Evolutionary conservation across 495 filamentous ascomycete genomes (phyloP), one percentile per base, ranked within the genome.

Genomic region (Paragyromitra xinjiangensis): DNA sequence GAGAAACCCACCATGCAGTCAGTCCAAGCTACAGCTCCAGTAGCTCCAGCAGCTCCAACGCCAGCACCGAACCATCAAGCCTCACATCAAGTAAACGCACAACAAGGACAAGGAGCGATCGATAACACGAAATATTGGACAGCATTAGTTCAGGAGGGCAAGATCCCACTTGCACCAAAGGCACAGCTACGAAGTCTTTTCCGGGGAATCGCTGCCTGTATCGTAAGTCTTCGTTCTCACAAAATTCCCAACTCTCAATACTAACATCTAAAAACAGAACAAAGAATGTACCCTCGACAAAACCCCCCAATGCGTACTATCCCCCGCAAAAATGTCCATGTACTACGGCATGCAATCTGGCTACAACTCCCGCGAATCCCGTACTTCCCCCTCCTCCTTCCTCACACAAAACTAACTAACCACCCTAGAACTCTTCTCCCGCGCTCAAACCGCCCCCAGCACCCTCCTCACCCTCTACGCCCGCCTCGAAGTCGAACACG

Each of bases 161-260:
- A 59, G 9, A 44, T 79, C 0, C 77, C 77, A 3, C 55, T 78
- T 14, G 53, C 66, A 0, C 77, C 77, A 11, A 79, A 62, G 42
- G 51, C 74, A 0, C 48, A 77, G 11, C 42, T 79, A 0, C 45
- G 77, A 1, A 48, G 50, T 19, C 59, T 79, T 9, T 79, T 79
- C n/a, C 59, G 77, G 16, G 77, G 77, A 0, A 71, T 79, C n/a
- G 77, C 77, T 3, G 55, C 56, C 5, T 79, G 77, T 19, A 79
- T 79, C 6, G 77, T 79, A 1, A 48, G 75, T 65, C 9, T 11
- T 24, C 40, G 5, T 2, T 2, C 4, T 5, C 6, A 2, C 9
- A 0, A 44, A 4, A 45, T 7, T 16, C 40, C 11, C 19, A 0
- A 4, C 40, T 11, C 1, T 4, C 22, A 2, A 0, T 14, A 40